phyloP scores from a whole-genome alignment of 129 eudicot species.

The Flaveria robusta region DNA sequence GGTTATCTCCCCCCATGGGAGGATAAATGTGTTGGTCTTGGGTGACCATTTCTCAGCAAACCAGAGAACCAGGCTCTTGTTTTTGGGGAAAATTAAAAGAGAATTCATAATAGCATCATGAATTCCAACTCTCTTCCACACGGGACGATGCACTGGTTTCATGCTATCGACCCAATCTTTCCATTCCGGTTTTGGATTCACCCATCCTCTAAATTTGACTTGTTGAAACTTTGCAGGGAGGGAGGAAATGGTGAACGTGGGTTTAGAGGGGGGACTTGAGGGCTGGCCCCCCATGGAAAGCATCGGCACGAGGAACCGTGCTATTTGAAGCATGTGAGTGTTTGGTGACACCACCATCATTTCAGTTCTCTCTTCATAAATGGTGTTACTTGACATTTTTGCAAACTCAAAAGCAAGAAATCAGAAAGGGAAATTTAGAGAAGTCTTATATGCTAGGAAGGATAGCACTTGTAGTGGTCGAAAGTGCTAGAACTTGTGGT shows the following conservation, averaged over 20 bases:
- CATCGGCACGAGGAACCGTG: conserved; percentile 13
- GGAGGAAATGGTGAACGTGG: background rate
- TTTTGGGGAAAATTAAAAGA: conserved; percentile 21
- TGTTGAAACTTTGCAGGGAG: background rate
- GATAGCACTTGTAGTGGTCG: background rate
- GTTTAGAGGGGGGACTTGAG: conserved; percentile 3
- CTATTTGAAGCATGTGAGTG: background rate
- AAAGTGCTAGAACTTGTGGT: conserved; percentile 21
- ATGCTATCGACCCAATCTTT: conserved; percentile 36
- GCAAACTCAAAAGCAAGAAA: conserved; percentile 14
- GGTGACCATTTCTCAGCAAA: conserved; percentile 42
- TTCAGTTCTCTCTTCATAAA: conserved; percentile 6
- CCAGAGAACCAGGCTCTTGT: conserved; percentile 27
- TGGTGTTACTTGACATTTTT: conserved; percentile 12
- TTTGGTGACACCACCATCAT: background rate
- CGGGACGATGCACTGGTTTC: background rate
- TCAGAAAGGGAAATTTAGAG: conserved; percentile 7
- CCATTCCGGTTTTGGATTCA: conserved; percentile 31
- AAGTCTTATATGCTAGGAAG: background rate
- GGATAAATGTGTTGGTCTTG: conserved; percentile 43
- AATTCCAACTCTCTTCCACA: conserved; percentile 35
- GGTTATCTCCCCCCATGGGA: conserved; percentile 58
- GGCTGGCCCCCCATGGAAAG: background rate
- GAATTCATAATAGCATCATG: conserved; percentile 37
- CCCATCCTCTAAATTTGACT: conserved; percentile 3